Evolutionary conservation across 2,329 filamentous ascomycete species (phyloP).

Genomic region (Sarocladium oryzae): DNA sequence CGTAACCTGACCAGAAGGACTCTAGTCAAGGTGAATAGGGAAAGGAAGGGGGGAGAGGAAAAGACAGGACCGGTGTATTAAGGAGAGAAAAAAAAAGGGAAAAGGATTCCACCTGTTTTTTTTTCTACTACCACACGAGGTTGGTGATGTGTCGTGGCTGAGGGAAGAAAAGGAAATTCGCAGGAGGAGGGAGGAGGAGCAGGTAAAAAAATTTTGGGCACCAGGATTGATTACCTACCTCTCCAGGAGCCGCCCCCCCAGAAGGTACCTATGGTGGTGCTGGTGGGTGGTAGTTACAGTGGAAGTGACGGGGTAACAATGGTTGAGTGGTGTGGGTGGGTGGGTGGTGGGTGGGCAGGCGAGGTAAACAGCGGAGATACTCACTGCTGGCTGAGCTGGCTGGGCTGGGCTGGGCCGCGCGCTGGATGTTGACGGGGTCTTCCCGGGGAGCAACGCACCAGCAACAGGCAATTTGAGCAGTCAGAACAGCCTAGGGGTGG

Average conservation of each 20-base stretch:
- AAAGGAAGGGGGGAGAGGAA: slow-evolving; percentile 9
- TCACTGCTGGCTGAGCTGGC: no score
- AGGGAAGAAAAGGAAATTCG: slow-evolving; percentile 7
- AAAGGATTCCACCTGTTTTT: slow-evolving; percentile 10
- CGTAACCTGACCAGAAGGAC: slow-evolving; percentile 14
- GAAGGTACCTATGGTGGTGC: neutral
- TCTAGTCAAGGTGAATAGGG: slow-evolving; percentile 13
- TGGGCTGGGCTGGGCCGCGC: no score
- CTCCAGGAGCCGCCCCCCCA: neutral
- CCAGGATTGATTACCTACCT: slow-evolving; percentile 7
- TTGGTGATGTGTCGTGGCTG: slow-evolving; percentile 7
- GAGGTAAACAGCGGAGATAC: no score
- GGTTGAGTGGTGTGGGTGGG: no score
- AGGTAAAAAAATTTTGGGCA: slow-evolving; percentile 10
- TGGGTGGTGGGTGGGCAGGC: no score
- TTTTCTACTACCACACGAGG: slow-evolving; percentile 10
- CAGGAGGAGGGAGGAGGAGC: slow-evolving; percentile 8
- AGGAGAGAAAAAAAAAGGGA: slow-evolving; percentile 12
- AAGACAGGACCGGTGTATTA: slow-evolving; percentile 7
- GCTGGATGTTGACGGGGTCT: no score
- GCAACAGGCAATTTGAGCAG: neutral
- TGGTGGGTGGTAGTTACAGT: no score
- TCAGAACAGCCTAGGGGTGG: slow-evolving; percentile 1
- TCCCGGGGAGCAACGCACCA: no score
- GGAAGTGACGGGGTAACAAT: neutral